Evolutionary conservation across 768 basidiomycete genomes (phyloP).

Genomic region (Mycena floridula): DNA sequence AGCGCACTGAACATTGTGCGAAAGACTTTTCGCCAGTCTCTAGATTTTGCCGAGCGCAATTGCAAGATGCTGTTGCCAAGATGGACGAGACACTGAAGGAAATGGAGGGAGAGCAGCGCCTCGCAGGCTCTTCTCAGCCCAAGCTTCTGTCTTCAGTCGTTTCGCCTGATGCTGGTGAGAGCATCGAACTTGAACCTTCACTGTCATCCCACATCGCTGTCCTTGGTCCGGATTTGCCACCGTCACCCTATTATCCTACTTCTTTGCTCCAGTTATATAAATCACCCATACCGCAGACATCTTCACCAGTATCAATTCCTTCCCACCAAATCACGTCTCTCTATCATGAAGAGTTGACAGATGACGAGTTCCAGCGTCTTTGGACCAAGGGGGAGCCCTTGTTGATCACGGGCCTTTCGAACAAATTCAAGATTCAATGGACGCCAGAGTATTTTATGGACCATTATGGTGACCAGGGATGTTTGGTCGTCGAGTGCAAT

Average conservation of each 20-base stretch:
- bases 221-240: too few relatives aligned
- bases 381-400: slow-evolving; percentile 78
- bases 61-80: slow-evolving; percentile 56
- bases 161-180: too few relatives aligned
- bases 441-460: slow-evolving; percentile 75
- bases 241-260: too few relatives aligned
- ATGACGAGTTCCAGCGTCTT: slow-evolving; percentile 54
- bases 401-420: slow-evolving; percentile 61
- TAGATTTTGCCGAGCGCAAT: slow-evolving; percentile 60
- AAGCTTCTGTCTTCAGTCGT: not conserved
- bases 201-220: slow-evolving; percentile 1
- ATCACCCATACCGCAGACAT: not conserved
- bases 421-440: slow-evolving; percentile 69
- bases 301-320: slow-evolving; percentile 28
- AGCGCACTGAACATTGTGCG: slow-evolving; percentile 62
- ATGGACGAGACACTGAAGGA: slow-evolving; percentile 54
- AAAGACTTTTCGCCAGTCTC: slow-evolving; percentile 77
- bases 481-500: slow-evolving; percentile 81
- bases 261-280: not conserved
- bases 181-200: slow-evolving; percentile 1
- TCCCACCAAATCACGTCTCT: slow-evolving; percentile 41
- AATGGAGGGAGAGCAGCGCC: slow-evolving; percentile 4
- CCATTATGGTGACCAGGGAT: slow-evolving; percentile 55
- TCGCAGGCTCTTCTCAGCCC: slow-evolving; percentile 1
- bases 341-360: slow-evolving; percentile 42